These are phyloP conservation scores for Tephrocybe rancida DNA, from an alignment of 768 basidiomycete genomes.

Conservation along the genomic window DNA sequence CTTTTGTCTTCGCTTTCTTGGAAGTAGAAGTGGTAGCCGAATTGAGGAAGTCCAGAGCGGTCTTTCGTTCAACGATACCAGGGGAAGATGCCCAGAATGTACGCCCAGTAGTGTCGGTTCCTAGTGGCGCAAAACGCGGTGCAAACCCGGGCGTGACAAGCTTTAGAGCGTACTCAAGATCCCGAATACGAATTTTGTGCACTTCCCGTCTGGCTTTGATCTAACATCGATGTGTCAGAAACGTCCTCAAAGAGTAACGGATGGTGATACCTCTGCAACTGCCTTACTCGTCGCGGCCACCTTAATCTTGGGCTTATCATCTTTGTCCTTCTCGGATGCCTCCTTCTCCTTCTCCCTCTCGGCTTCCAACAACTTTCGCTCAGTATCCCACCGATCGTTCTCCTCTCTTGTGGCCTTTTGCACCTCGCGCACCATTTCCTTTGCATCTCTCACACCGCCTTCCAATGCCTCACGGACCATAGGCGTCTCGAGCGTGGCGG, in stretches of 20 bases:
- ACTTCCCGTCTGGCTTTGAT: constrained; percentile 43
- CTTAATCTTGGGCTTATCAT: constrained; percentile 19
- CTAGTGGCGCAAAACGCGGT: constrained; percentile 62
- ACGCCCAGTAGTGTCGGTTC: constrained; percentile 68
- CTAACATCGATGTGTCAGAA: constrained; percentile 22
- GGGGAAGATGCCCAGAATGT: constrained; percentile 70
- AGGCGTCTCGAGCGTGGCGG: constrained; percentile 47
- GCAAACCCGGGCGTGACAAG: constrained; percentile 46
- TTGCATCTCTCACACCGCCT: constrained; percentile 53
- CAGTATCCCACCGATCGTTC: constrained; percentile 58
- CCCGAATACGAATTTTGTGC: constrained; percentile 51
- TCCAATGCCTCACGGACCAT: constrained; percentile 64
- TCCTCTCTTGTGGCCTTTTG: constrained; percentile 58
- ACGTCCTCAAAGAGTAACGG: not conserved
- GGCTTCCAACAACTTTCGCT: constrained; percentile 34
- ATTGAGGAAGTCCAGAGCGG: constrained; percentile 47
- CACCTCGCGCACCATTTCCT: constrained; percentile 51
- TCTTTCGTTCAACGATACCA: constrained; percentile 56
- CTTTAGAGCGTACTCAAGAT: constrained; percentile 59
- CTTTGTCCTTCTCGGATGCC: constrained; percentile 21
- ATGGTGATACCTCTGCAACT: constrained; percentile 7
- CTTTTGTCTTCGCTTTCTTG: constrained; percentile 44
- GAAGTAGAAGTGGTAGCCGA: constrained; percentile 25
- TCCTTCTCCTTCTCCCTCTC: constrained; percentile 3
- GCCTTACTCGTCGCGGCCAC: not conserved